A percentile compares a stretch with the other conserved stretches of the same genome.
Evolutionary conservation across 306 rosid species (phyloP).

Genomic region (Begonia fuchsioides): DNA sequence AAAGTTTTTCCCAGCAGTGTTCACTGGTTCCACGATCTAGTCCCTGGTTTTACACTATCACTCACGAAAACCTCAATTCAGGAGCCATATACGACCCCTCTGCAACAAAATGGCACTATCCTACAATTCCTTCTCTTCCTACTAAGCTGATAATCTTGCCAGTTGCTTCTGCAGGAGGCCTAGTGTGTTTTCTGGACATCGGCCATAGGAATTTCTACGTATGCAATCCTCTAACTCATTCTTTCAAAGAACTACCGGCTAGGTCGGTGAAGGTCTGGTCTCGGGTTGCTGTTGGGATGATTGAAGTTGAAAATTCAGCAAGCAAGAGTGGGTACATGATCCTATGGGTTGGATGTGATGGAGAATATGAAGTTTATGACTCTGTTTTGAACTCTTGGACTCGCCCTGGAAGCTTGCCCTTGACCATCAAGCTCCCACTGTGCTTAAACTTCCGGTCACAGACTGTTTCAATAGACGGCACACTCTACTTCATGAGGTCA

Average conservation of each 20-base stretch:
- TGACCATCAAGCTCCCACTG: conserved; percentile 42
- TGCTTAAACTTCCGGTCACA: conserved; percentile 42
- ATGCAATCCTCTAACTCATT: conserved; percentile 80
- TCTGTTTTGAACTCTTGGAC: conserved; percentile 61
- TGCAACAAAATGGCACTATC: conserved; percentile 80
- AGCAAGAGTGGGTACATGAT: conserved; percentile 60
- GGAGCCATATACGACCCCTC: conserved; percentile 88
- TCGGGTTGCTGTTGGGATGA: conserved; percentile 75
- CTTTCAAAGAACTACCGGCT: conserved; percentile 79
- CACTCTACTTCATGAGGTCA: conserved; percentile 62
- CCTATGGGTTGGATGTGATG: conserved; percentile 62
- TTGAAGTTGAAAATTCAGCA: conserved; percentile 26
- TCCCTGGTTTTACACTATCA: conserved; percentile 81
- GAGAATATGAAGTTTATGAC: conserved; percentile 77
- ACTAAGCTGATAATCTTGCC: conserved; percentile 41
- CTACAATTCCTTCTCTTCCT: conserved; percentile 41
- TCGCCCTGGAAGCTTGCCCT: conserved; percentile 42
- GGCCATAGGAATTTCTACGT: conserved; percentile 59
- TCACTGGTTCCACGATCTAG: conserved; percentile 36
- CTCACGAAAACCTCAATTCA: conserved; percentile 51
- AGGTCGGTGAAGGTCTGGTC: conserved; percentile 62
- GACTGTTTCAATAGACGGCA: conserved; percentile 39
- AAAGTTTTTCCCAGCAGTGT: conserved; percentile 59
- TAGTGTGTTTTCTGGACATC: conserved; percentile 65
- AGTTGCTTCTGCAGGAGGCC: conserved; percentile 91